Evolutionary conservation across 2,329 filamentous ascomycete genomes (phyloP).

Genomic region (Pseudogymnoascus sp.): DNA sequence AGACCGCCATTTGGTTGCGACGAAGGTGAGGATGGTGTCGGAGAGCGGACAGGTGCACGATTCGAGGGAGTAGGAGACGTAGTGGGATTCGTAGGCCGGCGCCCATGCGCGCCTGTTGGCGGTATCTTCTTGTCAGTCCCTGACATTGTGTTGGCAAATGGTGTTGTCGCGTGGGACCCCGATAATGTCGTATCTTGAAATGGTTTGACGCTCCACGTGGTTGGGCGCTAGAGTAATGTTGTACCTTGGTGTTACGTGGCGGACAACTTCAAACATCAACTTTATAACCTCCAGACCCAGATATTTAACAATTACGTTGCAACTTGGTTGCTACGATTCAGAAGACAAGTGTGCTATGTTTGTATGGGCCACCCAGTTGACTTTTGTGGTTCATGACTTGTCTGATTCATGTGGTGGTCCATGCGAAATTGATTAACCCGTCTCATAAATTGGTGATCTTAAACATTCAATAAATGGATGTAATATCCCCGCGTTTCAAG

Average conservation of each 20-base stretch:
- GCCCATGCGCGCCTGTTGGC: constrained; percentile 1
- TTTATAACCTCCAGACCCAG: not conserved
- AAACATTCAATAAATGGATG: not conserved
- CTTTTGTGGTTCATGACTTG: constrained; percentile 6
- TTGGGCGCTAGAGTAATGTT: not conserved
- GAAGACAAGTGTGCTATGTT: not conserved
- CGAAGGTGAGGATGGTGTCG: constrained; percentile 2
- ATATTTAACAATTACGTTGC: not conserved
- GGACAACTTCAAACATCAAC: constrained; percentile 1
- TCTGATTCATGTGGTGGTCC: constrained; percentile 4
- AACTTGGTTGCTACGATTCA: not conserved
- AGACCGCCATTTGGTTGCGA: constrained; percentile 9
- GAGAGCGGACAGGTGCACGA: not conserved
- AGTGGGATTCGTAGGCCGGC: not conserved
- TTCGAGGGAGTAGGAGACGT: constrained; percentile 5
- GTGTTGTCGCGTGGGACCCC: constrained; percentile 5
- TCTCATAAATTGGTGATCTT: constrained; percentile 8
- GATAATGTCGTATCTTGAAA: constrained; percentile 2
- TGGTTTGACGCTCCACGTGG: constrained; percentile 3
- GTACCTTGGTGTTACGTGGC: not conserved
- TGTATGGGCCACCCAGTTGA: not conserved
- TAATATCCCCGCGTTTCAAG: constrained; percentile 1
- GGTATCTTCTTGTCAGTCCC: constrained; percentile 7
- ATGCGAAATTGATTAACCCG: constrained; percentile 7
- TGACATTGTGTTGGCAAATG: constrained; percentile 5